phyloP scores from a whole-genome alignment of 225 moss, liverwort and hornwort species.

The Antitrichia curtipendula region DNA sequence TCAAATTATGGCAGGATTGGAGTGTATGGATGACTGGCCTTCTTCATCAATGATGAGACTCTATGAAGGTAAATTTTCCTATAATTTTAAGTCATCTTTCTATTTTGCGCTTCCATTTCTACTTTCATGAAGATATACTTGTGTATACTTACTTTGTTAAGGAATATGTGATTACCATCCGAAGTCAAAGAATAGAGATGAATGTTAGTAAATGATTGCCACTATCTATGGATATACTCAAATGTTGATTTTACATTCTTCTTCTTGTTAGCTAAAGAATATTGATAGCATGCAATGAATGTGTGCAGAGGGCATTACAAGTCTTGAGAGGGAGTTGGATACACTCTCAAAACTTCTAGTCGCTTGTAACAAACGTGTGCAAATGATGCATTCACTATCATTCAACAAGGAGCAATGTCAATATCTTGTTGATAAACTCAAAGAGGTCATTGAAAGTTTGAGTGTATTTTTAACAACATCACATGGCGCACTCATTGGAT shows the following conservation, averaged over 20 bases:
- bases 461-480: background rate
- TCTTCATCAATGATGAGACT: rapidly evolving
- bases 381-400: background rate
- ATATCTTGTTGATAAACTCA: background rate
- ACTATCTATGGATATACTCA: rapidly evolving
- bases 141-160: rapidly evolving
- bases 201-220: background rate
- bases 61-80: background rate
- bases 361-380: background rate
- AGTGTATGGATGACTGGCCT: background rate
- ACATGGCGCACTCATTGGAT: background rate
- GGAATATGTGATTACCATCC: too few relatives aligned
- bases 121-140: background rate
- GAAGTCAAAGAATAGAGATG: background rate
- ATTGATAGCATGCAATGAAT: rapidly evolving
- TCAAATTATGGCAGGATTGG: background rate
- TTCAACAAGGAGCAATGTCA: background rate
- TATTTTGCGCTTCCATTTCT: background rate
- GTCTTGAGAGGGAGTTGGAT: background rate
- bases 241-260: too few relatives aligned
- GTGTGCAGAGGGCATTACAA: rapidly evolving
- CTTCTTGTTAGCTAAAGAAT: background rate
- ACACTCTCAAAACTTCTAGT: too few relatives aligned
- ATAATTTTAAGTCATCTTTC: background rate
- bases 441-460: background rate